Percentiles rank a stretch among this genome's conserved stretches.
phyloP scores from a whole-genome alignment of 2,329 filamentous ascomycete species.

The Xylariaceae sp. region DNA sequence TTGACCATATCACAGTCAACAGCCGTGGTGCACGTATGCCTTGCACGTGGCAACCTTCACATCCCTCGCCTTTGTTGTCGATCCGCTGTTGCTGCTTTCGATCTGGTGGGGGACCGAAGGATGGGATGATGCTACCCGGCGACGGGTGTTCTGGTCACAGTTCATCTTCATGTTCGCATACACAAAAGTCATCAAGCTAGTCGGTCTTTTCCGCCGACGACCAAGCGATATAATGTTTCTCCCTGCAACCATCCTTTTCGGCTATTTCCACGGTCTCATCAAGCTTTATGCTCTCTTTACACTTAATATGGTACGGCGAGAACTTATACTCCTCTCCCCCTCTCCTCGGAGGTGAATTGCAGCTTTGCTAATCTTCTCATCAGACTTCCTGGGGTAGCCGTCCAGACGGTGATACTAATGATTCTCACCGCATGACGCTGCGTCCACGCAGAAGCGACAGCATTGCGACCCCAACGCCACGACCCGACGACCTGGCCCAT shows the following conservation, averaged over 20 bases:
- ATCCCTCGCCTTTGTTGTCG: conserved; percentile 76
- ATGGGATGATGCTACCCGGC: conserved; percentile 53
- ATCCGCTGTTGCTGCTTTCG: conserved; percentile 66
- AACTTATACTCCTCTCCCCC: neutral
- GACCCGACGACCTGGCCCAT: conserved; percentile 32
- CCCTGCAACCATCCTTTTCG: conserved; percentile 83
- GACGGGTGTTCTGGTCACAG: conserved; percentile 57
- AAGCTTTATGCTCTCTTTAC: conserved; percentile 85
- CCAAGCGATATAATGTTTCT: conserved; percentile 76
- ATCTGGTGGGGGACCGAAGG: conserved; percentile 64
- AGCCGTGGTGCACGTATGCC: conserved; percentile 90
- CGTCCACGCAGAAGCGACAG: conserved; percentile 39
- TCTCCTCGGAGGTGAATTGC: neutral
- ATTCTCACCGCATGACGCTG: conserved; percentile 62
- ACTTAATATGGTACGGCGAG: conserved; percentile 66
- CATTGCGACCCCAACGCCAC: conserved; percentile 34
- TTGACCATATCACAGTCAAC: conserved; percentile 56
- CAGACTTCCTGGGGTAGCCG: conserved; percentile 96
- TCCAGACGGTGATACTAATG: conserved; percentile 83
- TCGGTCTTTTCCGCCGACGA: conserved; percentile 80
- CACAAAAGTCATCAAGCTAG: conserved; percentile 86
- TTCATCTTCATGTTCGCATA: conserved; percentile 72
- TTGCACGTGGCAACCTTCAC: conserved; percentile 90
- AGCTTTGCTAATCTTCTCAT: conserved; percentile 21
- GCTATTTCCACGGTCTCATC: conserved; percentile 88